phyloP scores from a whole-genome alignment of 2,329 filamentous ascomycete genomes.

The Lachnellula hyalina region DNA sequence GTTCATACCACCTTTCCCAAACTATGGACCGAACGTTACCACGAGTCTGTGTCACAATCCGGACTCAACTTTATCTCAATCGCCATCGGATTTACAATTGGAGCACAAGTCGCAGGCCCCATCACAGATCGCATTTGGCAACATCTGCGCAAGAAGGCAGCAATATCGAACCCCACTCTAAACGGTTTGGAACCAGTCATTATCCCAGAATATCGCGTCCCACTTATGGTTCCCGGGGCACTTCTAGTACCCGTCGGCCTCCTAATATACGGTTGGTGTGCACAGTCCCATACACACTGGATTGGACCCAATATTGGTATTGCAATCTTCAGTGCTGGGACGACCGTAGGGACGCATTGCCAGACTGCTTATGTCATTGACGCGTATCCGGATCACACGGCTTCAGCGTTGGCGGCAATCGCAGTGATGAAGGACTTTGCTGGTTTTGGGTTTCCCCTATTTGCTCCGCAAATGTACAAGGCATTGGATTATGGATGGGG shows the following conservation, averaged over 20 bases:
- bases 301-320: conserved; percentile 51
- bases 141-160: conserved; percentile 7
- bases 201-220: conserved; percentile 55
- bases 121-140: conserved; percentile 19
- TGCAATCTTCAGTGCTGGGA: conserved; percentile 43
- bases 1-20: conserved; percentile 52
- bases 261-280: conserved; percentile 52
- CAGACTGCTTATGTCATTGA: conserved; percentile 46
- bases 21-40: conserved; percentile 50
- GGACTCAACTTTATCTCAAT: conserved; percentile 49
- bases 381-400: conserved; percentile 31
- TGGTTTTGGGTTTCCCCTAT: conserved; percentile 13
- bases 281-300: conserved; percentile 44
- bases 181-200: not conserved
- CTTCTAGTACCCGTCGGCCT: conserved; percentile 50
- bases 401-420: conserved; percentile 34
- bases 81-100: conserved; percentile 37
- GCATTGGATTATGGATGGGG: conserved; percentile 41
- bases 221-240: conserved; percentile 48
- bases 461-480: conserved; percentile 11
- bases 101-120: conserved; percentile 22
- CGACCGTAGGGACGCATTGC: conserved; percentile 26
- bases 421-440: conserved; percentile 9
- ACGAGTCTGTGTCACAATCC: conserved; percentile 49
- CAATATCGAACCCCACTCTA: conserved; percentile 5